Conservation (phyloP, 75 land plant species). For the Cryptomeria japonica region DNA sequence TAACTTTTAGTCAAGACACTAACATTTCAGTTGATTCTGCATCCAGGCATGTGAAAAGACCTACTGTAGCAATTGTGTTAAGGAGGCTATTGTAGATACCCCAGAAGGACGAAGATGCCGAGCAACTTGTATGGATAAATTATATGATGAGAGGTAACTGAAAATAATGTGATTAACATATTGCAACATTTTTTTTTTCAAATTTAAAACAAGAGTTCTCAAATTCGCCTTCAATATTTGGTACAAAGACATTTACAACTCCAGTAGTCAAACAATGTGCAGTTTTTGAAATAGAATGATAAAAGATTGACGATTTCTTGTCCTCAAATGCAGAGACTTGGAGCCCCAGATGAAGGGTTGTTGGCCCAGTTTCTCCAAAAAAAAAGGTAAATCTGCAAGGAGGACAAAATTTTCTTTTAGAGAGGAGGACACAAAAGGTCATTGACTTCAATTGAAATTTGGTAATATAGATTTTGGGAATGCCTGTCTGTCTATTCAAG, state of each 20-base stretch:
- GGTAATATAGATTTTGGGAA: neutral
- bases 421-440: neutral
- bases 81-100: neutral
- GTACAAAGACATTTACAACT: neutral
- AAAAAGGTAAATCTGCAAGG: neutral
- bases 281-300: neutral
- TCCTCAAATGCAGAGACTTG: neutral
- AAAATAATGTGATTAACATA: neutral
- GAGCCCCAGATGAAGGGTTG: neutral
- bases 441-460: neutral
- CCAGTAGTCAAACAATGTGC: neutral
- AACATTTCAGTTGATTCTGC: neutral
- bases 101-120: conserved; percentile 5
- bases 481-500: neutral
- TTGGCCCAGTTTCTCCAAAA: neutral
- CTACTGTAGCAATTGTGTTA: neutral
- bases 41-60: conserved; percentile 10
- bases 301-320: neutral
- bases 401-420: neutral
- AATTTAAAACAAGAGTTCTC: neutral
- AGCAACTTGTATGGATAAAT: neutral
- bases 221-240: neutral
- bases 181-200: neutral
- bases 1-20: neutral
- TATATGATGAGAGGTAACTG: neutral